phyloP scores from a whole-genome alignment of 371 early-diverging fungal species.

The Mortierella sp. region DNA sequence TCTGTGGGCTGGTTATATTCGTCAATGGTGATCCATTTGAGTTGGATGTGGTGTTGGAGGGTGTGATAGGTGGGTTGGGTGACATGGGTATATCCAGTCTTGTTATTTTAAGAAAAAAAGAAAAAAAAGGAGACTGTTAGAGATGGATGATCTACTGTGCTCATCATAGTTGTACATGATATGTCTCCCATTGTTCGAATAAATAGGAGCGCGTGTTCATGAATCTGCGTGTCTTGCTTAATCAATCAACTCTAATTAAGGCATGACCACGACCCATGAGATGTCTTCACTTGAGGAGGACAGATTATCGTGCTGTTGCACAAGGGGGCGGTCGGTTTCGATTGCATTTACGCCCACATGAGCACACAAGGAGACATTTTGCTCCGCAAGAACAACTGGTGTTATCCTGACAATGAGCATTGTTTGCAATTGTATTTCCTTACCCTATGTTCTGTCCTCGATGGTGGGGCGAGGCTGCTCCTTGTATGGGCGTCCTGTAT shows the following conservation, averaged over 20 bases:
- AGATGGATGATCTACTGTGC: constrained; percentile 1
- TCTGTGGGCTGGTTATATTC: constrained; percentile 30
- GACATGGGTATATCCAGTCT: constrained; percentile 53
- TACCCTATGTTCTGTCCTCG: constrained; percentile 43
- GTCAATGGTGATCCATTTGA: constrained; percentile 46
- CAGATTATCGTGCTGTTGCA: constrained; percentile 12
- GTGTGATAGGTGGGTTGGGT: constrained; percentile 45
- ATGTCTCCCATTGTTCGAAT: neutral
- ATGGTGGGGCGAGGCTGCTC: constrained; percentile 30
- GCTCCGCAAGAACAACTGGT: neutral
- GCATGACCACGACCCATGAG: constrained; percentile 12
- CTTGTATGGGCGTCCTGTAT: constrained; percentile 27
- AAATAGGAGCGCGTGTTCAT: neutral
- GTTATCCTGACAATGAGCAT: neutral
- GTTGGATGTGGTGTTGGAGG: constrained; percentile 33
- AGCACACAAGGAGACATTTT: neutral
- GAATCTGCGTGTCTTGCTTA: neutral
- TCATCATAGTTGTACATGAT: neutral
- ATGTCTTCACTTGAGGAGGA: constrained; percentile 7
- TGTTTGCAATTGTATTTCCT: constrained; percentile 3
- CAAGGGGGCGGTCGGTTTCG: constrained; percentile 1
- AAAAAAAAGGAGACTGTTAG: constrained; percentile 5
- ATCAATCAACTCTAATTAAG: constrained; percentile 4
- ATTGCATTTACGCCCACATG: constrained; percentile 14
- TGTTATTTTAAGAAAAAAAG: neutral